These are phyloP conservation scores for Alternaria angustiovoidea DNA, from an alignment of 2,329 filamentous ascomycete species.

Conservation along the genomic window DNA sequence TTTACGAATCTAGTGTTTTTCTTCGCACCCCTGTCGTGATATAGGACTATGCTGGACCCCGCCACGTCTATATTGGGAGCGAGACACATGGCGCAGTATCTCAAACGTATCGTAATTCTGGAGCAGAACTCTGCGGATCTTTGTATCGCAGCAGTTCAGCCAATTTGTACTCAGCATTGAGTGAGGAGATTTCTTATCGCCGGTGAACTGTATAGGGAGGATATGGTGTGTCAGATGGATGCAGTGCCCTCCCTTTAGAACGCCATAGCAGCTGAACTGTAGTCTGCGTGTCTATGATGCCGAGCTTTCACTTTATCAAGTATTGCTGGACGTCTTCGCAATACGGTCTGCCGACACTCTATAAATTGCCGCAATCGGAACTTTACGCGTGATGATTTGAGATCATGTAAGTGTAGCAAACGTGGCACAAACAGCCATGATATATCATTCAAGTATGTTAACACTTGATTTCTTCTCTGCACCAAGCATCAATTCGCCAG, in stretches of 20 bases:
- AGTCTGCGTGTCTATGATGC: background rate
- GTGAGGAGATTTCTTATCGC: too few species aligned
- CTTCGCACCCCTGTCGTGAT: too few species aligned
- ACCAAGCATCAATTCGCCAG: background rate
- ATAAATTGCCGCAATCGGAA: background rate
- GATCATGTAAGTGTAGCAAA: background rate
- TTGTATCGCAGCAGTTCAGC: too few species aligned
- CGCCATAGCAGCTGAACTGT: background rate
- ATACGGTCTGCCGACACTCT: background rate
- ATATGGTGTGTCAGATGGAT: too few species aligned
- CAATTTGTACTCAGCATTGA: too few species aligned
- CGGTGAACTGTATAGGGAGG: too few species aligned
- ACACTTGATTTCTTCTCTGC: background rate
- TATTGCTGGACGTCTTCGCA: background rate
- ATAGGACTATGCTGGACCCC: background rate
- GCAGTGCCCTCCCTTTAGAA: background rate
- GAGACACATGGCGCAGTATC: too few species aligned
- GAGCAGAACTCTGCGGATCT: too few species aligned
- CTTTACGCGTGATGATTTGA: background rate
- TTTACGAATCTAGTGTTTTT: too few species aligned
- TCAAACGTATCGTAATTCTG: too few species aligned
- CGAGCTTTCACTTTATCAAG: background rate
- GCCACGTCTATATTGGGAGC: too few species aligned
- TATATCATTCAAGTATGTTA: background rate
- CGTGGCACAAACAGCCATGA: background rate